Evolutionary conservation across 2,329 filamentous ascomycete genomes (phyloP), one percentile per base, ranked within the genome.

Genomic region (Scedosporium dehoogii): DNA sequence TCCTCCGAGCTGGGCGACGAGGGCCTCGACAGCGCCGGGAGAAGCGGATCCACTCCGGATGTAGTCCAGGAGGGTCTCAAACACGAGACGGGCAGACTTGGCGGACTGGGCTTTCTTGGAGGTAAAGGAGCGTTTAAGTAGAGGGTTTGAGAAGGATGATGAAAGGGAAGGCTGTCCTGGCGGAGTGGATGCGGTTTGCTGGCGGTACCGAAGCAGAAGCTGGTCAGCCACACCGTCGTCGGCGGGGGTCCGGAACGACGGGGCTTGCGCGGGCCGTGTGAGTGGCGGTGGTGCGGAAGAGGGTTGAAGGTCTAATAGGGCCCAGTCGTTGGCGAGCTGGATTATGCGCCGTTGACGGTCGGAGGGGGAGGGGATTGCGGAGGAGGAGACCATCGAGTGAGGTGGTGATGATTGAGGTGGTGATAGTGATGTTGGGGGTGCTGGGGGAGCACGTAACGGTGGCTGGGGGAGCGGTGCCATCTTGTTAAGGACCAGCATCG

Each of bases 141-240:
- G 21, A 23, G 51, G 51, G 51, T 69, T 67, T 10, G 53, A 58
- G 29, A 33, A 62, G 38, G 48, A 75, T 66, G 57, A 73, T 75
- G 59, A 67, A 67, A 0, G 74, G 73, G 1, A 73, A 75, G 57
- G 76, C 75, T 9, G 74, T 73, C 38, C 73, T 66, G 1, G 76
- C 73, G 3, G 80, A 69, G 4, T 73, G 70, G 62, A 72, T 73
- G 41, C 38, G 70, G 60, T 12, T 77, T 61, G 46, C 18, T 61
- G 59, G 29, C 46, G 73, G 48, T 78, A 77, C 25, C 76, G 76
- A 66, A 80, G 79, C 61, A 85, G 73, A 33, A 85, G 73, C 41
- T 81, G 78, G 61, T 85, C 83, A n/a, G 82, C 82, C 3, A 74
- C 70, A 27, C 74, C 69, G 59, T 85, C 80, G 65, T 85, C 83